Base-by-base conservation (phyloP, 129 eudicot genomes). In the Saussurea involucrata region DNA sequence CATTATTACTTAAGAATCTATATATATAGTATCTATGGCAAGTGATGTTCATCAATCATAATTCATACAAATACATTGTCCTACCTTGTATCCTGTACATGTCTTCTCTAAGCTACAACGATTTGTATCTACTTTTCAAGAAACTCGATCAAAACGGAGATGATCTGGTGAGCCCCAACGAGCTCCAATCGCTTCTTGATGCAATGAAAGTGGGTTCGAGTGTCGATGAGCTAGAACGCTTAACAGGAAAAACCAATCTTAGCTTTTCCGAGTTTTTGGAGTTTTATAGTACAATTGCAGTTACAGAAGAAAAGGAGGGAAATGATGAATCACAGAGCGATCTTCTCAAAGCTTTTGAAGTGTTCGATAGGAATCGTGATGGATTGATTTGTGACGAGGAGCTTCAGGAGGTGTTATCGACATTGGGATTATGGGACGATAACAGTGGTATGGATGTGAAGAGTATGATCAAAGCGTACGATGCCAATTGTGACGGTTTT, bases 331-430 rank as follows among this genome's bases (percentile, higher is more conserved):
- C 71, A 12, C 88, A 88, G 27, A 60, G 40, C 8, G 90, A 87
- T 60, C 87, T 89, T 46, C 21, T 76, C 0, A 68, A 84, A 80
- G 89, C 97, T 0, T 91, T 89, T 65, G 79, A 83, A 73, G 95
- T 91, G 13, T 91, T 88, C 74, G 97, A 91, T 75, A 28, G 74
- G 74, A 84, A 88, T 72, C 93, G 89, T 3, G 96, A 90, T 60
- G 93, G 96, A 0, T 66, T 84, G 72, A 88, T 91, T 25, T 82
- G 87, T 0, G 27, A 85, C 17, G 90, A 91, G 40, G 97, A 91
- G 90, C 84, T 91, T 25, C 76, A 78, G 63, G 82, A 68, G 55
- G 92, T 85, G 31, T 69, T 91, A 20, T 83, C 73, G 34, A 76
- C 82, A 17, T 73, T 91, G 68, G 94, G 94, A 61, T 73, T 91